These are phyloP conservation scores for Austropuccinia psidii DNA, from an alignment of 1,284 basidiomycete genomes.

Conservation along the genomic window DNA sequence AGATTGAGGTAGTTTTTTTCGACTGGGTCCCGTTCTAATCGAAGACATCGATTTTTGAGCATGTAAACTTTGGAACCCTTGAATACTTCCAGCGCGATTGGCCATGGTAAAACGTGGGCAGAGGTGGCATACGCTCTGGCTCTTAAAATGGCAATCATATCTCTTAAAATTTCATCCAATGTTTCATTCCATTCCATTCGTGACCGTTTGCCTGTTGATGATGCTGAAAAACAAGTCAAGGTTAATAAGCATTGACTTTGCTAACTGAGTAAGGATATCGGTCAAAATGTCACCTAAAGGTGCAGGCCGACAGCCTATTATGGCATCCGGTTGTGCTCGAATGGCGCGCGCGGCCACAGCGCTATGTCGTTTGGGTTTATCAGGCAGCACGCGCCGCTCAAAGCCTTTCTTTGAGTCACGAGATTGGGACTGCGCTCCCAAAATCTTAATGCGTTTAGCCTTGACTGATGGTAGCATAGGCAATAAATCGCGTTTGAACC, in stretches of 20 bases:
- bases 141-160: constrained; percentile 26
- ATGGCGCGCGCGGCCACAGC: constrained; percentile 24
- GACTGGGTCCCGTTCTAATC: constrained; percentile 21
- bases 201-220: constrained; percentile 7
- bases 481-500: constrained; percentile 4
- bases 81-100: constrained; percentile 23
- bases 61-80: background rate
- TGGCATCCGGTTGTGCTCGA: constrained; percentile 24
- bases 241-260: background rate
- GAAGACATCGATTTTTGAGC: constrained; percentile 18
- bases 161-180: constrained; percentile 30
- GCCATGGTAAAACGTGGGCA: constrained; percentile 32
- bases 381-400: background rate
- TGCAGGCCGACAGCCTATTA: constrained; percentile 16
- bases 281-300: constrained; percentile 1
- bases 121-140: constrained; percentile 32
- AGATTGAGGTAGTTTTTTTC: constrained; percentile 35
- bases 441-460: constrained; percentile 25
- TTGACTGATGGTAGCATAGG: constrained; percentile 31
- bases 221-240: background rate
- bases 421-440: background rate
- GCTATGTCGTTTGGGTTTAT: constrained; percentile 22
- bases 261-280: background rate
- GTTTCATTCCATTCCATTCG: constrained; percentile 32
- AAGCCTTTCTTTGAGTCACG: constrained; percentile 1